Evolutionary conservation across 2,329 filamentous ascomycete genomes (phyloP).

Genomic region (Diaporthe capsici): DNA sequence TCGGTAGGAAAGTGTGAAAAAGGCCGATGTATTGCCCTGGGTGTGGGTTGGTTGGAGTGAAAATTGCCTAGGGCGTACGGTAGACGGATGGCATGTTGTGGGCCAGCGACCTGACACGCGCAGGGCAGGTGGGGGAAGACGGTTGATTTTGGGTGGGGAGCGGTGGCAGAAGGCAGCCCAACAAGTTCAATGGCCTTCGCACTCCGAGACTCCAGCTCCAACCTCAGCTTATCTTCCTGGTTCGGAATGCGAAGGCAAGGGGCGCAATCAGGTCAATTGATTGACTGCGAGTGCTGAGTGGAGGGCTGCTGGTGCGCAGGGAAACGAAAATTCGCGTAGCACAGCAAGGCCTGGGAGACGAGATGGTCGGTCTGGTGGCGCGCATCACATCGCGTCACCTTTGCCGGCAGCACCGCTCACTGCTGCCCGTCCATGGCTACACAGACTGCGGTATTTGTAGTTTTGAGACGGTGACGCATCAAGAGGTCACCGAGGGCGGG

Average conservation of each 20-base stretch:
- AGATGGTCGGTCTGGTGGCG: not conserved
- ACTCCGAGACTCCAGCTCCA: not conserved
- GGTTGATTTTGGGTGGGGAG: not conserved
- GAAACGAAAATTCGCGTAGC: too few species aligned
- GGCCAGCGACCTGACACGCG: constrained; percentile 26
- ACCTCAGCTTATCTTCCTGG: not conserved
- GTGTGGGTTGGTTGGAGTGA: not conserved
- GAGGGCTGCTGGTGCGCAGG: not conserved
- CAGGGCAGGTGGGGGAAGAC: not conserved
- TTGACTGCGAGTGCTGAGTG: too few species aligned
- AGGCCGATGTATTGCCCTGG: constrained; percentile 14
- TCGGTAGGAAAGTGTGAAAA: constrained; percentile 37
- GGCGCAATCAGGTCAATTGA: not conserved
- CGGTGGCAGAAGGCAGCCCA: constrained; percentile 1
- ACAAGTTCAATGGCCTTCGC: not conserved
- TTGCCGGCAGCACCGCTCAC: not conserved
- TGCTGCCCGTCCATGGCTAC: not conserved
- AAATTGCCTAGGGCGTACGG: constrained; percentile 17
- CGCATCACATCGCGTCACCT: not conserved
- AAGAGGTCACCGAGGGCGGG: not conserved
- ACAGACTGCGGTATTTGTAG: constrained; percentile 13
- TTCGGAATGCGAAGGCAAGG: not conserved
- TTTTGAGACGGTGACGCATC: not conserved
- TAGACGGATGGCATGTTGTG: constrained; percentile 29
- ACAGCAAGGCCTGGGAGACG: not conserved